Base-by-base conservation (phyloP, 2,329 filamentous ascomycete species). In the Paecilomyces formosus region DNA sequence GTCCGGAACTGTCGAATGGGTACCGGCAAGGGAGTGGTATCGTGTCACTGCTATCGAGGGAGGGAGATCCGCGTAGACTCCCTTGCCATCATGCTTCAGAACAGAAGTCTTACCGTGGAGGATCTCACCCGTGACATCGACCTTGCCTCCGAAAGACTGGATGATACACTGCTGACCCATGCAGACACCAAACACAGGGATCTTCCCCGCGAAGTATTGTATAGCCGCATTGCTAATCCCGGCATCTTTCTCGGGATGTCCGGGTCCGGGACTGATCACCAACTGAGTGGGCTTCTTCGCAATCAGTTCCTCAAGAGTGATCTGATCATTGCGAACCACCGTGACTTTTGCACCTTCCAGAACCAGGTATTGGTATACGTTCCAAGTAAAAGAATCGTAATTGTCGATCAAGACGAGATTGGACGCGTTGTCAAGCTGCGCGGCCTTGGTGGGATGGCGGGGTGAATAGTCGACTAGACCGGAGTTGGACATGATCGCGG, bases 121-220 rank as follows among this genome's bases (percentile, higher is more conserved):
- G 69, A 97, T 97, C 77, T 99, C 94, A 26, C 94, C 94, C 9
- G 94, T 96, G 60, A 91, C 93, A 71, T 88, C 88, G 55, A 99
- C 94, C 55, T 89, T 86, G 61, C 94, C 94, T 54, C 94, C 94
- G 69, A 95, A 97, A 31, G 91, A 87, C 57, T 94, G 89, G 71
- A 95, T 93, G 64, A 99, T 97, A 76, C 94, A 99, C 80, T 99
- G 94, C 86, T 97, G 88, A 66, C 94, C 94, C 93, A 99, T 97
- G 72, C 94, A 99, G 30, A 99, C 94, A n/a, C 94, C 94, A 56
- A 99, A 85, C 13, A 99, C 86, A 11, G 94, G 94, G 54, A 99
- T 90, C 77, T 96, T 97, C 65, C 94, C 94, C 30, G 88, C 86
- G 74, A 97, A 99, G 74, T 97, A 82, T 67, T 86, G 82, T 69